Evolutionary conservation across 2,329 filamentous ascomycete genomes (phyloP).

Genomic region (Beauveria rudraprayagi): DNA sequence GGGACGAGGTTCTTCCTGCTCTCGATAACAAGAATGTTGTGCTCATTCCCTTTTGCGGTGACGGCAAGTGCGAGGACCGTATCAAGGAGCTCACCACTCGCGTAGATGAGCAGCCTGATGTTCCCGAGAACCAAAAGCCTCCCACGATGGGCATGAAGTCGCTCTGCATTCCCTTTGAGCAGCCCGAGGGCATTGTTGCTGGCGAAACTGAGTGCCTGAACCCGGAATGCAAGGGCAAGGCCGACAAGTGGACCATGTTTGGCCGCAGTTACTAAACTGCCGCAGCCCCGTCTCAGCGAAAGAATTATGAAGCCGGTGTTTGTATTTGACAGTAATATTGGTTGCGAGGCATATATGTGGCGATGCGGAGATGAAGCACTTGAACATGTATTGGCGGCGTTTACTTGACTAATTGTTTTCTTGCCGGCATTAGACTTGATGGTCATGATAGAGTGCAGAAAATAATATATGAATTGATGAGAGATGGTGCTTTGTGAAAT

Average conservation of each 20-base stretch:
- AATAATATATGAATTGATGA: conserved; percentile 12
- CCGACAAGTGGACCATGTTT: conserved; percentile 89
- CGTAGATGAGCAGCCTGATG: conserved; percentile 51
- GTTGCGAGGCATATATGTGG: not conserved
- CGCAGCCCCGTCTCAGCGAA: not conserved
- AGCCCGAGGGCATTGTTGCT: conserved; percentile 69
- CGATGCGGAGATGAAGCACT: not conserved
- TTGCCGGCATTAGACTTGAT: conserved; percentile 10
- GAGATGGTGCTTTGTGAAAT: not conserved
- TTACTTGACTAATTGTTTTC: conserved; percentile 6
- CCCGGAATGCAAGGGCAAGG: conserved; percentile 69
- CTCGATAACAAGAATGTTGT: conserved; percentile 90
- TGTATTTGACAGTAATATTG: not conserved
- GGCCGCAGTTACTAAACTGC: conserved; percentile 57
- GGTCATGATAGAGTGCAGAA: conserved; percentile 9
- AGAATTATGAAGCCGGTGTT: not conserved
- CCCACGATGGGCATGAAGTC: conserved; percentile 61
- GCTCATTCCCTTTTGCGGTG: conserved; percentile 83
- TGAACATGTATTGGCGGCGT: conserved; percentile 9
- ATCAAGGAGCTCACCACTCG: conserved; percentile 89
- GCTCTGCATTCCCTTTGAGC: conserved; percentile 69
- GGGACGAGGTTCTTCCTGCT: conserved; percentile 84
- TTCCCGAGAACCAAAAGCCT: conserved; percentile 44
- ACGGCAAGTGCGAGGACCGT: conserved; percentile 76
- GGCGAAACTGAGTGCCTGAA: conserved; percentile 88